Evolutionary conservation across 352 stramenopile genomes (phyloP).

Genomic region (Phytophthora macrochlamydospora): DNA sequence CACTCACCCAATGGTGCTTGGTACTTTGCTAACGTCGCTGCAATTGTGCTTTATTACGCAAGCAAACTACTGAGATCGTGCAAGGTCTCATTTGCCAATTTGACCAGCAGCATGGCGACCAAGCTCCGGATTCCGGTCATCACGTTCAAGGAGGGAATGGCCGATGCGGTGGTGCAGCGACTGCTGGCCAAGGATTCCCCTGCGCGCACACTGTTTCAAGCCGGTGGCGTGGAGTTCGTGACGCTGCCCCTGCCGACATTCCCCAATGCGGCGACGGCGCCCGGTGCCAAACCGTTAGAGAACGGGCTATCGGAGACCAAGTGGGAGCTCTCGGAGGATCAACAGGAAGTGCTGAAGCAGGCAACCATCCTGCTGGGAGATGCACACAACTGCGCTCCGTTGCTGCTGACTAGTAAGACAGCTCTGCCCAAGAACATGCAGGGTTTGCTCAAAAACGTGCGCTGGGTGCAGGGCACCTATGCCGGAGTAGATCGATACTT

Average conservation of each 20-base stretch:
- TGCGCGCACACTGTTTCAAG: conserved; percentile 49
- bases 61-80: too few species aligned
- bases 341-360: conserved; percentile 44
- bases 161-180: conserved; percentile 38
- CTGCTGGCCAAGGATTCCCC: conserved; percentile 32
- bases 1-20: neutral
- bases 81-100: conserved; percentile 13
- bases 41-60: too few species aligned
- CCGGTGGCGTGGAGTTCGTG: conserved; percentile 48
- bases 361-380: conserved; percentile 57
- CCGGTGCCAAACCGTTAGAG: conserved; percentile 14
- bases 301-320: conserved; percentile 9
- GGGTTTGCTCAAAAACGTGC: conserved; percentile 42
- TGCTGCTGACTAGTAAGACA: conserved; percentile 39
- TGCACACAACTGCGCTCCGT: conserved; percentile 42
- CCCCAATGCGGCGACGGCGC: conserved; percentile 19
- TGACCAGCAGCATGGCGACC: conserved; percentile 14
- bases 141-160: conserved; percentile 55
- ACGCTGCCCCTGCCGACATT: conserved; percentile 28
- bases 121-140: conserved; percentile 57
- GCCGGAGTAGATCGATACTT: conserved; percentile 64
- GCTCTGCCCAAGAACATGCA: conserved; percentile 28
- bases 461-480: conserved; percentile 72
- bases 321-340: conserved; percentile 41
- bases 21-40: neutral